Base-by-base conservation (phyloP, 352 stramenopile genomes). In the Phytophthora pini region DNA sequence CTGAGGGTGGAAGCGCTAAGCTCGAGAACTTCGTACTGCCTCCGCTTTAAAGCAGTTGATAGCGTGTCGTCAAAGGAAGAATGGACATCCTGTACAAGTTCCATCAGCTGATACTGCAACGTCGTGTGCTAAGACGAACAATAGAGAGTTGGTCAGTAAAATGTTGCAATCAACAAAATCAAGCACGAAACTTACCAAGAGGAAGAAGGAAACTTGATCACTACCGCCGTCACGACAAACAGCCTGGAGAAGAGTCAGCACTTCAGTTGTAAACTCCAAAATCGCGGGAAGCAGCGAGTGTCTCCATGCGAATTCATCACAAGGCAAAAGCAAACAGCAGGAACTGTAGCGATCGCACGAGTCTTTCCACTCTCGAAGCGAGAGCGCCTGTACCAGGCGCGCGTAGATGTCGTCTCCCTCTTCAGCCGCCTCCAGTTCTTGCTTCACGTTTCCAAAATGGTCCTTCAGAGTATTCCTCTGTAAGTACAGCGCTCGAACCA, bases 381-480 rank as follows among this genome's bases (percentile, higher is more conserved):
- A 84, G 13, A 88, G 63, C 31, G 68, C 61, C 66, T 86, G 65
- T 5, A 84, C 59, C 7, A 88, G 47, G 5, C 70, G 61, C 7
- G 60, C 49, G 36, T 79, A 86, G 9, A 88, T 34, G 11, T 79
- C 69, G 29, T 58, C 43, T 27, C 76, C 54, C 41, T 74, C 29
- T 41, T 78, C 56, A 26, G 66, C 79, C 17, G 11, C 29, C 27
- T 54, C 24, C 9, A 88, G 45, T 12, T 67, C 70, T 36, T 72
- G 32, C 11, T 49, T 27, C 7, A 80, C 56, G 54, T 82, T 61
- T 1, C 72, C 77, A 36, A 86, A 82, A 52, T 57, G 52, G 17
- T 36, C 31, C 0, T 45, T 55, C 15, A 88, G 53, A 0, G 29
- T 47, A 9, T 56, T 39, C 3, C 49, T 56, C 26, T 73, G 60